A percentile compares a stretch with the other conserved stretches of the same genome.
phyloP scores from a whole-genome alignment of 305 asterid species.

The Petunia hybrid region DNA sequence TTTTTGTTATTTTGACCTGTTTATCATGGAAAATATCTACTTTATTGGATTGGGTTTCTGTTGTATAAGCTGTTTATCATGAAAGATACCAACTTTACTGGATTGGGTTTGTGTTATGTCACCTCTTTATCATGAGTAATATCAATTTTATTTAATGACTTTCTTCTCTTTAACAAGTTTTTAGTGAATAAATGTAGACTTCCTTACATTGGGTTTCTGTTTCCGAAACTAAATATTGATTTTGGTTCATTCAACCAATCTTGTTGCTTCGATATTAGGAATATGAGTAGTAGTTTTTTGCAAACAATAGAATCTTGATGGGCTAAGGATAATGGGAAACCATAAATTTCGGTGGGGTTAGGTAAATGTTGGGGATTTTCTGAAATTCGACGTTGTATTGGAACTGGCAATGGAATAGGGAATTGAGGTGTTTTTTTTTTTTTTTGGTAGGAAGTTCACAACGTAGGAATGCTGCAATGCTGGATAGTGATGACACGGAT shows the following conservation, averaged over 20 bases:
- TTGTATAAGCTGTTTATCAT: too few species aligned
- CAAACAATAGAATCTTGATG: neutral
- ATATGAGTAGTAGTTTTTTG: neutral
- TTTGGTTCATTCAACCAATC: neutral
- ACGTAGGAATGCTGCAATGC: conserved; percentile 74
- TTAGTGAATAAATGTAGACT: neutral
- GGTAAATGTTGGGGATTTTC: conserved; percentile 19
- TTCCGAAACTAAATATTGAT: neutral
- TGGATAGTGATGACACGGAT: conserved; percentile 85
- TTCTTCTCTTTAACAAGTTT: too few species aligned
- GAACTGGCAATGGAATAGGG: conserved; percentile 29
- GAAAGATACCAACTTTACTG: too few species aligned
- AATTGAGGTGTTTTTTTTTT: conserved; percentile 28
- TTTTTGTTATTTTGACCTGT: too few species aligned
- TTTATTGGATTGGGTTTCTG: too few species aligned
- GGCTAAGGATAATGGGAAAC: neutral
- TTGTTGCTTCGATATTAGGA: neutral
- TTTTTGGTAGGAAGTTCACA: conserved; percentile 71
- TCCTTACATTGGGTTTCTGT: conserved; percentile 1
- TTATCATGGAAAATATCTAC: too few species aligned
- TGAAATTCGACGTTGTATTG: neutral
- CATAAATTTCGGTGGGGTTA: neutral
- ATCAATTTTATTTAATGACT: too few species aligned
- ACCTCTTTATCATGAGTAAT: too few species aligned
- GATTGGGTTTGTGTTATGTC: too few species aligned